Base-by-base conservation (phyloP, 768 basidiomycete genomes). In the Kwoniella dendrophila region DNA sequence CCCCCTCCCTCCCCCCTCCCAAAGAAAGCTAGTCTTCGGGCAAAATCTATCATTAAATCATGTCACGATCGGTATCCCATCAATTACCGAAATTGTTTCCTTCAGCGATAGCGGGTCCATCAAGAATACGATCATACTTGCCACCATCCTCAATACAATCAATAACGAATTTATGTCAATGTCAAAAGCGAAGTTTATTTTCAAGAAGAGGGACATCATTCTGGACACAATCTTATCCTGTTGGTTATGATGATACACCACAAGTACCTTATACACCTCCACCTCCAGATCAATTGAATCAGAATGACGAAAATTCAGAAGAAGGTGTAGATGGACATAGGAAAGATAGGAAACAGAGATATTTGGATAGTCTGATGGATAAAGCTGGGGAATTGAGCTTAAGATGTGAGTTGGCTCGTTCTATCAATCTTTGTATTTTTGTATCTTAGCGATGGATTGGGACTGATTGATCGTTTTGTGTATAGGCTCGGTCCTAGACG, bases 371-470 rank as follows among this genome's bases (percentile, higher is more conserved):
- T 63, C 56, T 78, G 55, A 76, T 78, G 75, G 73, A 76, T 33
- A 75, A 92, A 71, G 90, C 91, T 24, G 86, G 90, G 33, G 92
- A 95, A 71, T 86, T 94, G 64, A 90, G 90, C 86, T 82, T 96
- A 62, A 86, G 92, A 70, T 95, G 93, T 93, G 76, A 82, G 90
- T 85, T 55, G n/a, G n/a, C 10, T 3, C 14, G 7, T 41, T 43
- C 53, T 65, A 32, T 56, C 38, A 34, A 64, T 52, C 3, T 18
- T 12, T 5, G 45, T 4, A 24, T 48, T 18, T 20, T 38, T 18
- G 49, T 58, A 55, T 64, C 8, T 8, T 18, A 18, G 8, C 20
- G 43, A 44, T 11, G 10, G 6, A 44, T 50, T 29, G 38, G 36
- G 57, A 69, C 30, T 49, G 44, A 45, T 22, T 50, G 58, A 58